Base-by-base conservation (phyloP, 2,329 filamentous ascomycete genomes). In the Clonostachys rhizophaga region DNA sequence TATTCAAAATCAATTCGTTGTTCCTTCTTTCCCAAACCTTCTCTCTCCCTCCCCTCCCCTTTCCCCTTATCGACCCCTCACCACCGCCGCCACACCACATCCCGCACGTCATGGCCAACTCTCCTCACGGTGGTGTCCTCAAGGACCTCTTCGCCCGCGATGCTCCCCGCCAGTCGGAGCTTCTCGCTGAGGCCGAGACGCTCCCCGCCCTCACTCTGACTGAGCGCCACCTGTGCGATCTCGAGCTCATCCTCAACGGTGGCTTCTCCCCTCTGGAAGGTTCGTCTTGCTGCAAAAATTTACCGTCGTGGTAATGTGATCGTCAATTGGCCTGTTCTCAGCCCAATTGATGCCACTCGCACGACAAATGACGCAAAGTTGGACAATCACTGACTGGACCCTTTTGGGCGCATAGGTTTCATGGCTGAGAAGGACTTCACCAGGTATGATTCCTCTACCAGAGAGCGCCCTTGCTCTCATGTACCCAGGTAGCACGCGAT, bases 71-170 rank as follows among this genome's bases (percentile, higher is more conserved):
- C 24, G 24, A 30, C 24, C 24, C 24, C 24, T 30, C 24, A 30
- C 24, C 24, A 30, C 24, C 24, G 24, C 24, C 24, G 9, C 24
- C 8, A 9, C 24, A 30, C 24, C 24, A 30, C 24, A 30, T 30
- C 6, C 8, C 24, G 24, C 24, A 30, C 24, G 24, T 54, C 55
- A 86, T 86, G 82, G 81, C 82, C 62, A 85, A 85, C 70, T 60
- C 81, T 68, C 88, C 89, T 56, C 87, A 94, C 66, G 92, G 92
- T 74, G 94, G 94, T 65, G 78, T 92, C 78, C 89, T 99, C 64
- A 97, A 97, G 87, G 94, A 99, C 79, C 83, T 99, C 66, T 81
- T 97, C 59, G 91, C 91, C 56, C 87, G 94, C 73, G 94, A 99
- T 81, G 81, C 85, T 54, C 88, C 89, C 57, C 84, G 87, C 63